Evolutionary conservation across 2,329 filamentous ascomycete genomes (phyloP), one percentile per base, ranked within the genome.

Genomic region (Phialophora tarda): DNA sequence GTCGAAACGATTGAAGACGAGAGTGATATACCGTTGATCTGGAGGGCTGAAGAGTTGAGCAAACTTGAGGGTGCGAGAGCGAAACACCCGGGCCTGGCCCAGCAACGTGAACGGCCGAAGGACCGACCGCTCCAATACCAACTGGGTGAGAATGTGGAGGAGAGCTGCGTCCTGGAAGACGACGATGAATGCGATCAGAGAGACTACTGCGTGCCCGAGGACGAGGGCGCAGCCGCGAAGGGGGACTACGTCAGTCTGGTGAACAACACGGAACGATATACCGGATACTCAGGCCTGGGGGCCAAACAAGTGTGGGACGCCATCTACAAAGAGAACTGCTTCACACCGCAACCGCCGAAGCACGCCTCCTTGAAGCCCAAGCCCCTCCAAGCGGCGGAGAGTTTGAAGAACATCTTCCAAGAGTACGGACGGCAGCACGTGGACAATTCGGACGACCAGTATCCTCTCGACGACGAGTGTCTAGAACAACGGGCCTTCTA

Each of bases 401-500:
- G 88, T 72, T 83, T 90, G 72, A 83, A 83, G 34, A 86, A 85
- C 69, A 83, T 89, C 48, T 82, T 90, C 67, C 80, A 82, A 66
- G 77, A 79, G 67, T 78, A 81, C 60, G 74, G 76, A 47, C 76
- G 80, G 51, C 86, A 89, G 72, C 84, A 88, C 61, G 82, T 85
- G n/a, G 69, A 69, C 7, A 79, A 83, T 68, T 81, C 84, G 7
- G 85, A 86, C 0, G 69, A 72, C 28, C 50, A 64, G 7, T 82
- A 94, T 58, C 91, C 95, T 71, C 84, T 89, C 56, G 93, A 97
- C 72, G 93, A 97, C 72, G 91, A 97, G 75, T 99, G 95, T 75
- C 82, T 99, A 26, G 95, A 99, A 82, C 98, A 99, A 84, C 90
- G 95, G n/a, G 95, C 98, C 44, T 99, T 99, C 78, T 95, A 98